Conservation (phyloP, 305 asterid species). For the Fraxinus albicans region DNA sequence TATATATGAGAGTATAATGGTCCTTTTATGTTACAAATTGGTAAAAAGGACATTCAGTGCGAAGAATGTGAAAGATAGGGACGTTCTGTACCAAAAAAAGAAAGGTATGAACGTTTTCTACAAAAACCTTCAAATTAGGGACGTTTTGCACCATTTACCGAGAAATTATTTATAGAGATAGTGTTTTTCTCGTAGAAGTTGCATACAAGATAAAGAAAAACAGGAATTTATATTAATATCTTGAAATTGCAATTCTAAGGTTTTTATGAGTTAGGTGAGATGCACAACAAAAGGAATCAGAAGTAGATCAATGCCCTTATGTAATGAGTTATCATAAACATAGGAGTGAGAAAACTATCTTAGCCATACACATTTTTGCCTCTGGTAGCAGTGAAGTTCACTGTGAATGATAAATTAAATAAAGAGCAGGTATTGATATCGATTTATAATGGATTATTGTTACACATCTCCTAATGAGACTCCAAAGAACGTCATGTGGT, state of each 20-base stretch:
- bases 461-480: too few relatives aligned
- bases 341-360: background rate
- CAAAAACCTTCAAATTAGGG: too few relatives aligned
- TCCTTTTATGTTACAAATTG: too few relatives aligned
- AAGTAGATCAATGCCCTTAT: background rate
- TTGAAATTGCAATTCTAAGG: background rate
- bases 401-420: background rate
- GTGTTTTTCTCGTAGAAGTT: background rate
- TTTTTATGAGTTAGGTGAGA: background rate
- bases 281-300: background rate
- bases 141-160: too few relatives aligned
- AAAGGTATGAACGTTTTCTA: too few relatives aligned
- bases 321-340: too few relatives aligned
- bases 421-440: background rate
- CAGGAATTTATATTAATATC: background rate
- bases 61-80: too few relatives aligned
- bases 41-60: too few relatives aligned
- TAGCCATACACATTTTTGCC: background rate
- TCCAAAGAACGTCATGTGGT: too few relatives aligned
- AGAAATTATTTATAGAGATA: background rate
- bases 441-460: too few relatives aligned
- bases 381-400: background rate
- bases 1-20: too few relatives aligned
- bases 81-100: too few relatives aligned
- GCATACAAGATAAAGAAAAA: background rate